Percentiles rank a stretch among this genome's conserved stretches.
Evolutionary conservation across 2,329 filamentous ascomycete genomes (phyloP).

Genomic region (Chalaropsis ovoidea): DNA sequence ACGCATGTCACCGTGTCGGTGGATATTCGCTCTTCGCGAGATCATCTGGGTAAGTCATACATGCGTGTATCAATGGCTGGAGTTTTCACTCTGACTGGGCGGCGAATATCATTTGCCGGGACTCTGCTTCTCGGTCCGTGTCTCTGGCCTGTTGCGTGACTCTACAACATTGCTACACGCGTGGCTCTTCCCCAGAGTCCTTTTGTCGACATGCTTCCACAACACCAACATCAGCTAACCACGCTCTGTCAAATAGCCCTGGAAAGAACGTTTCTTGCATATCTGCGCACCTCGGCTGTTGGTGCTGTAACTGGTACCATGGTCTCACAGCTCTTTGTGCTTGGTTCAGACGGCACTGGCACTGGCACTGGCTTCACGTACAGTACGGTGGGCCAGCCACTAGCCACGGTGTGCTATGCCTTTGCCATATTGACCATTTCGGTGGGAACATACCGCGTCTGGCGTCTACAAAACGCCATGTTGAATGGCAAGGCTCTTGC

Average conservation of each 20-base stretch:
- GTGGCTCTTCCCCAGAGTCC: background rate
- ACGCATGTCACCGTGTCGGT: conserved; percentile 21
- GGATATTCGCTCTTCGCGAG: conserved; percentile 20
- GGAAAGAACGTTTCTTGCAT: conserved; percentile 64
- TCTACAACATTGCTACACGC: background rate
- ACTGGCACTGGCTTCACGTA: conserved; percentile 44
- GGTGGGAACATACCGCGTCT: conserved; percentile 31
- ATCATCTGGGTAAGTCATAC: conserved; percentile 23
- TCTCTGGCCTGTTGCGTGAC: background rate
- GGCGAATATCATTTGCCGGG: no score
- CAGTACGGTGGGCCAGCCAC: conserved; percentile 49
- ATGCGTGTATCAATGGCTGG: background rate
- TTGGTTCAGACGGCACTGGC: conserved; percentile 31
- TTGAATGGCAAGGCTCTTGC: conserved; percentile 31
- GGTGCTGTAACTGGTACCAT: conserved; percentile 57
- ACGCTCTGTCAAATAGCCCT: conserved; percentile 43
- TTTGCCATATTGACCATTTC: conserved; percentile 34
- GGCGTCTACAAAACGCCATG: conserved; percentile 31
- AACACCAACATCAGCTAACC: background rate
- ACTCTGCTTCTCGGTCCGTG: background rate
- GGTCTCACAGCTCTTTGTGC: conserved; percentile 57
- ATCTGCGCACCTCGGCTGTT: conserved; percentile 59
- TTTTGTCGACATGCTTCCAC: conserved; percentile 4
- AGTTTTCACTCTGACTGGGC: no score
- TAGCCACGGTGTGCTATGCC: conserved; percentile 38